Evolutionary conservation across 176 grass and related monocot species (phyloP), one percentile per base, ranked within the genome.

Genomic region (Oryza rufipogon): DNA sequence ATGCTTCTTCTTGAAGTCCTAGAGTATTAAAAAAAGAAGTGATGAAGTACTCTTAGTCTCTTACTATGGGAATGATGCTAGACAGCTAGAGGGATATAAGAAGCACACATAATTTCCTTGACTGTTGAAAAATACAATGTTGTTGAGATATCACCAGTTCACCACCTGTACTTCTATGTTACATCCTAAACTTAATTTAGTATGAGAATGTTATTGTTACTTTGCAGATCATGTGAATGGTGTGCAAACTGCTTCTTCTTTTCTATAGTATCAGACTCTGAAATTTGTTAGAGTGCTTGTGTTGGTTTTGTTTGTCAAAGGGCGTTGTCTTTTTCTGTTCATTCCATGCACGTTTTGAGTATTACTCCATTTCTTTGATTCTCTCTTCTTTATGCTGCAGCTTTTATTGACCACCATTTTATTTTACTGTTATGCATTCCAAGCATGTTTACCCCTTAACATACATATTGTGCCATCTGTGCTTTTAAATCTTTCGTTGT

Each of bases 81-180:
- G 28, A n/a, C 41, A 12, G 6, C 75, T 64, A 49, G 28, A n/a
- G 52, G 22, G 19, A 6, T 1, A 65, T 33, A 74, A 10, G 85
- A 61, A 75, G 38, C 12, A 44, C 46, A 65, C 71, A 61, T 81
- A 81, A 13, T 69, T 81, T 17, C 33, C 48, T 80, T 81, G 46
- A 34, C 14, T 87, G 67, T 61, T 30, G 9, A 54, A 3, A 25
- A 20, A 22, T 11, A 42, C 3, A 28, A n/a, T 49, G 22, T 61
- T 44, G 9, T 28, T 16, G 32, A 9, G 5, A 76, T 80, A 34
- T 63, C 2, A 22, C 36, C 36, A 38, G 4, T 38, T 38, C 36
- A 38, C 56, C 8, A 63, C 6, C 28, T 65, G 19, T 58, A 20
- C n/a, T 83, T 17, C 17, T 63, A 63, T 23, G 1, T 63, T 9